Conservation (phyloP, 129 eudicot genomes). For the Sambucus nigra region DNA sequence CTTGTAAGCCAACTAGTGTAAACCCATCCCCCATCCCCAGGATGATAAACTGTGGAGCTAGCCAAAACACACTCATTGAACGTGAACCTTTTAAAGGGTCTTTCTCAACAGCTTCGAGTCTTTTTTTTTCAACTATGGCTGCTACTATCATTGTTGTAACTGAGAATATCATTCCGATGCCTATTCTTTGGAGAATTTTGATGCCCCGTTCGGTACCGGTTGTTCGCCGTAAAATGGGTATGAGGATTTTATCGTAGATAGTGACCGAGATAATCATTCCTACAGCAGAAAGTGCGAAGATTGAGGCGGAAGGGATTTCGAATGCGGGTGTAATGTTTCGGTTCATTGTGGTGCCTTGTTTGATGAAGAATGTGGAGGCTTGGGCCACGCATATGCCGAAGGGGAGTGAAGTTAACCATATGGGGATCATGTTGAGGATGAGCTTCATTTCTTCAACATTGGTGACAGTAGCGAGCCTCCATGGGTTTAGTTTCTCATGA, state of each 20-base stretch:
- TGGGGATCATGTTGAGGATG: constrained; percentile 56
- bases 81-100: constrained; percentile 32
- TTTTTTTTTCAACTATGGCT: constrained; percentile 51
- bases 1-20: constrained; percentile 68
- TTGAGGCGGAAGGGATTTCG: constrained; percentile 71
- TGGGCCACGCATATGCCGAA: constrained; percentile 74
- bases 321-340: constrained; percentile 32
- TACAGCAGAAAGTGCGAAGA: constrained; percentile 41
- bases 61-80: constrained; percentile 66
- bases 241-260: constrained; percentile 47
- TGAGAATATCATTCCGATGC: constrained; percentile 62
- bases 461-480: constrained; percentile 77
- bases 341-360: constrained; percentile 51
- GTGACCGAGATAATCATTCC: constrained; percentile 48
- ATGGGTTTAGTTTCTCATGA: constrained; percentile 28
- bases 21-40: constrained; percentile 66
- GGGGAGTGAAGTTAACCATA: constrained; percentile 64
- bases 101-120: constrained; percentile 19
- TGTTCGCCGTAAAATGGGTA: constrained; percentile 39
- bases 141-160: constrained; percentile 43
- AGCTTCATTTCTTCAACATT: constrained; percentile 74
- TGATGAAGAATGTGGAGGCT: constrained; percentile 66
- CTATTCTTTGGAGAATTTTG: constrained; percentile 62
- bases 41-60: constrained; percentile 60
- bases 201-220: constrained; percentile 77